These are phyloP conservation scores for Rhizoclosmatium globosum DNA, from an alignment of 192 early-diverging fungal species.

Conservation along the genomic window DNA sequence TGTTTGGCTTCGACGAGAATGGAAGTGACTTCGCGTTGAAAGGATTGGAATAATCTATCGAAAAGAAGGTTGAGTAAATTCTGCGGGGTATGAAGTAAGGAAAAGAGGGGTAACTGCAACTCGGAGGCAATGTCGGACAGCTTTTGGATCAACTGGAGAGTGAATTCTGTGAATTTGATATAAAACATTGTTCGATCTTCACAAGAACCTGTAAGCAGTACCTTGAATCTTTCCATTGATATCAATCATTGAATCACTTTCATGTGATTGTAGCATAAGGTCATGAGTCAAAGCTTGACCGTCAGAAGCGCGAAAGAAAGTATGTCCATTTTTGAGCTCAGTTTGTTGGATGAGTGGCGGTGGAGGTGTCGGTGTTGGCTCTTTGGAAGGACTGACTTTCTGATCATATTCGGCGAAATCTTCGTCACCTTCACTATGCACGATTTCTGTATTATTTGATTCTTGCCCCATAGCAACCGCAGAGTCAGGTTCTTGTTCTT, in stretches of 20 bases:
- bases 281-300: not conserved
- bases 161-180: not conserved
- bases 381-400: not conserved
- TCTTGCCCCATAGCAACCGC: not conserved
- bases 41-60: not conserved
- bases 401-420: not conserved
- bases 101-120: constrained; percentile 8
- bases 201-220: not conserved
- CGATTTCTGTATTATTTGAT: not conserved
- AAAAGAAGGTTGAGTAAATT: not conserved
- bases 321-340: not conserved
- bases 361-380: not conserved
- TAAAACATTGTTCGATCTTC: not conserved
- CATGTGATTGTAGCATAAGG: not conserved
- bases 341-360: not conserved
- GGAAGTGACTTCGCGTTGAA: not conserved
- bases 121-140: constrained; percentile 8
- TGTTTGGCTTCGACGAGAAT: not conserved
- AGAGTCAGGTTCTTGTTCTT: not conserved
- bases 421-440: not conserved
- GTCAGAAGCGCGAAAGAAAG: constrained; percentile 4
- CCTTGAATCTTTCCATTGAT: not conserved
- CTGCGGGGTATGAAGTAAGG: not conserved
- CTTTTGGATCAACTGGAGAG: not conserved
- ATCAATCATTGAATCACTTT: not conserved